These are phyloP conservation scores for Eucalyptus marginata DNA, from an alignment of 345 rosid species.

Conservation along the genomic window DNA sequence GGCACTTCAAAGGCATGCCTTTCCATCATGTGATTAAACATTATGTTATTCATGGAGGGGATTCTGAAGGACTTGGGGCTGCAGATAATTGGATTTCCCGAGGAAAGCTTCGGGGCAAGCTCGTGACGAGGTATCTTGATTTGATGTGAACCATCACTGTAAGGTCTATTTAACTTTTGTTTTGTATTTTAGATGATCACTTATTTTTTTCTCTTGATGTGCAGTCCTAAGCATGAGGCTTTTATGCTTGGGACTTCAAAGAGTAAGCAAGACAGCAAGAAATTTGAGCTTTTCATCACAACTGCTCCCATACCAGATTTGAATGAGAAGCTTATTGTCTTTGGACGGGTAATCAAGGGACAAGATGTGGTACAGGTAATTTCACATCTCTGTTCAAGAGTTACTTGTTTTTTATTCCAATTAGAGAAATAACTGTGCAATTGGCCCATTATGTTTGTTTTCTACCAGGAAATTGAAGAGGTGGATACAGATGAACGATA, in stretches of 20 bases:
- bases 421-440: not conserved
- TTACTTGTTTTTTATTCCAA: not conserved
- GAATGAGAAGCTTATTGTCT: constrained; percentile 55
- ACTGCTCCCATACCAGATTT: constrained; percentile 86
- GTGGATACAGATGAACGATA: constrained; percentile 89
- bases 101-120: constrained; percentile 65
- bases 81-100: constrained; percentile 75
- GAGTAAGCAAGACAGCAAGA: constrained; percentile 32
- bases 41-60: constrained; percentile 84
- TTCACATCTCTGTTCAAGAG: not conserved
- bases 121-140: constrained; percentile 37
- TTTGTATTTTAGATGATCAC: not conserved
- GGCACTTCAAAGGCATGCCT: constrained; percentile 71
- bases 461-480: constrained; percentile 84
- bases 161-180: not conserved
- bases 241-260: constrained; percentile 77
- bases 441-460: not conserved
- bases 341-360: constrained; percentile 74
- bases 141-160: not conserved
- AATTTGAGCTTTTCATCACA: constrained; percentile 61
- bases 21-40: constrained; percentile 78
- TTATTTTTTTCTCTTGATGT: not conserved
- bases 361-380: constrained; percentile 83
- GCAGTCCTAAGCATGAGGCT: constrained; percentile 76
- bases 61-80: constrained; percentile 34